Evolutionary conservation across 2,329 filamentous ascomycete genomes (phyloP).

Genomic region (Talaromyces atroroseus): DNA sequence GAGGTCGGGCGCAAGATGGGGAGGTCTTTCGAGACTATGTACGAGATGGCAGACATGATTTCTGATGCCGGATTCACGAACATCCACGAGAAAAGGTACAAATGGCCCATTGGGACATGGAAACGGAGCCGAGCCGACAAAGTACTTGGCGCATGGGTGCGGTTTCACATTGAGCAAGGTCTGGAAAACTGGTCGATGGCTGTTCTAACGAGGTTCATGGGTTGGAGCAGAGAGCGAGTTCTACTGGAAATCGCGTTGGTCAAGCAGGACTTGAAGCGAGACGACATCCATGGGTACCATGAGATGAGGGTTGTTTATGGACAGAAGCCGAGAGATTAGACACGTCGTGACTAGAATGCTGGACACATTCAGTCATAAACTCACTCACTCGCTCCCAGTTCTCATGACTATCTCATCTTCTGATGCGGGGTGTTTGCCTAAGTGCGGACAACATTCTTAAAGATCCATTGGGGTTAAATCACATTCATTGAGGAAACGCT

Average conservation of each 20-base stretch:
- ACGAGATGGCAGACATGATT: not conserved
- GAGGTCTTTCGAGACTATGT: not conserved
- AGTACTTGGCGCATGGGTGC: constrained; percentile 15
- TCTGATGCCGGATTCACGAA: constrained; percentile 2
- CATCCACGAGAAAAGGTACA: not conserved
- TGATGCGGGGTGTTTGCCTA: not conserved
- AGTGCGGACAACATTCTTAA: too few relatives aligned
- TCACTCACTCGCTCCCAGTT: not conserved
- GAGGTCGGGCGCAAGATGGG: not conserved
- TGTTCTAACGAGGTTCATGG: constrained; percentile 17
- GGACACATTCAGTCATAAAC: too few relatives aligned
- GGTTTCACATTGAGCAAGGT: constrained; percentile 10
- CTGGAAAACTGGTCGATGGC: constrained; percentile 18
- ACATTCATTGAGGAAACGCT: too few relatives aligned
- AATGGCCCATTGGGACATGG: constrained; percentile 19
- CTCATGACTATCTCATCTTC: not conserved
- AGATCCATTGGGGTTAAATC: too few relatives aligned
- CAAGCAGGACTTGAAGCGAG: not conserved
- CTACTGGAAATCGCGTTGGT: not conserved
- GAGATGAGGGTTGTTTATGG: not conserved
- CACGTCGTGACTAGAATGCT: not conserved
- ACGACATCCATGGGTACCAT: not conserved
- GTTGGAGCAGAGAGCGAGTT: constrained; percentile 9
- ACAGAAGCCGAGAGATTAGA: not conserved
- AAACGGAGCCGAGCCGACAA: constrained; percentile 19